phyloP scores from a whole-genome alignment of 768 basidiomycete species.

The Boletus rubroflammeus region DNA sequence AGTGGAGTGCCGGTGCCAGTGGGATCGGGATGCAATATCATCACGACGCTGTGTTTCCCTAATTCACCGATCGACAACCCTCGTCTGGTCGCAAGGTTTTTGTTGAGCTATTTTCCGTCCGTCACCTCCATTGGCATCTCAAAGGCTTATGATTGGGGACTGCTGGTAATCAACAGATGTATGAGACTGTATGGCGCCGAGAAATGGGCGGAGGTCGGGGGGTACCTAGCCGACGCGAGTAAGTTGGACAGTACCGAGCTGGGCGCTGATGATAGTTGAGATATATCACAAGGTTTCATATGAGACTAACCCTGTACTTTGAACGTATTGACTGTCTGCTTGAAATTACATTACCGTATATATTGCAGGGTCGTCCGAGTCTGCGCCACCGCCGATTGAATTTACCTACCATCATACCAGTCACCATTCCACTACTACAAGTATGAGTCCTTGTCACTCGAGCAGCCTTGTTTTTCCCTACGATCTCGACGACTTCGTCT shows the following conservation, averaged over 20 bases:
- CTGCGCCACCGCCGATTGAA: no score
- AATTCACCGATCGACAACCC: background rate
- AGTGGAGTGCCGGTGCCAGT: no score
- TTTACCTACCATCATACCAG: no score
- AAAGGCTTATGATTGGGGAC: background rate
- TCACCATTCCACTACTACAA: background rate
- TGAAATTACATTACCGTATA: no score
- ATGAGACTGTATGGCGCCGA: no score
- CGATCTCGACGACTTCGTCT: slow-evolving; percentile 43
- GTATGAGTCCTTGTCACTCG: background rate
- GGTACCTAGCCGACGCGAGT: background rate
- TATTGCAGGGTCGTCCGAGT: no score
- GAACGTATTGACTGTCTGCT: background rate
- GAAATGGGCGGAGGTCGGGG: background rate
- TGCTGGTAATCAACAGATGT: background rate
- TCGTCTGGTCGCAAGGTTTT: background rate
- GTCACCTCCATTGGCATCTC: background rate
- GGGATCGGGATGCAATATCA: background rate
- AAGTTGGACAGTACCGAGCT: background rate
- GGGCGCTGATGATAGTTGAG: background rate
- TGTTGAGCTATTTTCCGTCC: background rate
- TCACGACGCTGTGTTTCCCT: background rate
- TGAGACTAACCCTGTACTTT: background rate
- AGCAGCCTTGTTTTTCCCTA: background rate
- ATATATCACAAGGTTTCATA: background rate